Conservation (phyloP, 2,329 filamentous ascomycete species). For the Pestalotiopsis sp. region DNA sequence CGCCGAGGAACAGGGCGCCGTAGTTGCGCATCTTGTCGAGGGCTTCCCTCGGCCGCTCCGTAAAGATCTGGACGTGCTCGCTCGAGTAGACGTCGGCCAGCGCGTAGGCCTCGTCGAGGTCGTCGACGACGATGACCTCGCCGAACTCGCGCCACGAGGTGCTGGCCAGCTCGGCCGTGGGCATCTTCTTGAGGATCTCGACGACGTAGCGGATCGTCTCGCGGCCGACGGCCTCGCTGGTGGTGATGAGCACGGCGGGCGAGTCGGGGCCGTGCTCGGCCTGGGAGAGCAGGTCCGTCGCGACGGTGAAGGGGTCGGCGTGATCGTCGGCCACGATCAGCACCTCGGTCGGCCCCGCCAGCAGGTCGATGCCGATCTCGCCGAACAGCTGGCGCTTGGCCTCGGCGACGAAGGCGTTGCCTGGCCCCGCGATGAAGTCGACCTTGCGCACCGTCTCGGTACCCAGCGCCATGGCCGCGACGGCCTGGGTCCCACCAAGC, state of each 20-base stretch:
- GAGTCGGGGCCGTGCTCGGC: slow-evolving; percentile 55
- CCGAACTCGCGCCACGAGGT: slow-evolving; percentile 47
- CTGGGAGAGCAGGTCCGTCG: slow-evolving; percentile 48
- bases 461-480: slow-evolving; percentile 53
- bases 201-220: slow-evolving; percentile 39
- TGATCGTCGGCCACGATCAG: slow-evolving; percentile 49
- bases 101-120: slow-evolving; percentile 45
- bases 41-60: slow-evolving; percentile 45
- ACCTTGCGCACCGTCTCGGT: slow-evolving; percentile 50
- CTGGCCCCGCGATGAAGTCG: slow-evolving; percentile 54
- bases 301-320: slow-evolving; percentile 46
- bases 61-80: slow-evolving; percentile 55
- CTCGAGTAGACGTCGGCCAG: slow-evolving; percentile 49
- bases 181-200: slow-evolving; percentile 39
- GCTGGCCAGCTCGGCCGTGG: slow-evolving; percentile 43
- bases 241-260: slow-evolving; percentile 52
- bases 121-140: slow-evolving; percentile 45
- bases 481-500: slow-evolving; percentile 53
- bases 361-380: slow-evolving; percentile 54
- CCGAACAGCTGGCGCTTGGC: slow-evolving; percentile 56
- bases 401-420: slow-evolving; percentile 57
- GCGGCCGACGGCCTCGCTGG: slow-evolving; percentile 37
- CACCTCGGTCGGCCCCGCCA: slow-evolving; percentile 55
- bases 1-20: slow-evolving; percentile 51
- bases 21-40: slow-evolving; percentile 53